These are phyloP conservation scores for Pseudogymnoascus sp. DNA, from an alignment of 2,329 filamentous ascomycete species.

Conservation along the genomic window DNA sequence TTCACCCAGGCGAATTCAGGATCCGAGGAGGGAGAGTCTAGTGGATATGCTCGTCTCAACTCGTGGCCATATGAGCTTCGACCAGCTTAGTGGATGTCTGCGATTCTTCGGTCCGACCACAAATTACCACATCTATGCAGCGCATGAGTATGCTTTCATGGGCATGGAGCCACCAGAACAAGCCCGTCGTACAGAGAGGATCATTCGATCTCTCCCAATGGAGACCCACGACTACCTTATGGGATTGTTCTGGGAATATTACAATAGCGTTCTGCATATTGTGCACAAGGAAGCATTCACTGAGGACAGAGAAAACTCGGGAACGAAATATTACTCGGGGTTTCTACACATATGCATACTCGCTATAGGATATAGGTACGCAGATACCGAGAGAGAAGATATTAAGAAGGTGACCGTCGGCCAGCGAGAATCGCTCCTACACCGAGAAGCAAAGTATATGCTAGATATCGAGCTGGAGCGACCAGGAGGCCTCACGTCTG, in stretches of 20 bases:
- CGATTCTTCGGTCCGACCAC: constrained; percentile 47
- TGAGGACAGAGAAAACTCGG: constrained; percentile 36
- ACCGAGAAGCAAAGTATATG: constrained; percentile 46
- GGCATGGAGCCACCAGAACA: constrained; percentile 37
- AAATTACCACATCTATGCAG: constrained; percentile 44
- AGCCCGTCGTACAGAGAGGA: constrained; percentile 37
- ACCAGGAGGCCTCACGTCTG: constrained; percentile 43
- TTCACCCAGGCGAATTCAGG: constrained; percentile 25
- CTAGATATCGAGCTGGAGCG: constrained; percentile 44
- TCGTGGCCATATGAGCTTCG: constrained; percentile 42
- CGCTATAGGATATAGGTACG: constrained; percentile 44
- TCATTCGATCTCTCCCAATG: constrained; percentile 37
- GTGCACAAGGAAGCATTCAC: constrained; percentile 43
- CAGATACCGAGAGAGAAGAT: constrained; percentile 40
- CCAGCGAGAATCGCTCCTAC: constrained; percentile 42
- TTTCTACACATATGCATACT: constrained; percentile 45
- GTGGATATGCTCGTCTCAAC: constrained; percentile 42
- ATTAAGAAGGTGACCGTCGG: constrained; percentile 39
- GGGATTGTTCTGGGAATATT: constrained; percentile 42
- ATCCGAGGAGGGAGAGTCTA: constrained; percentile 38
- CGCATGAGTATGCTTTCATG: constrained; percentile 28
- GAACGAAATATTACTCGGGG: constrained; percentile 41
- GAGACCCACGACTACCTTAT: constrained; percentile 46
- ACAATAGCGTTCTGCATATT: constrained; percentile 41
- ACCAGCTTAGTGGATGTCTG: constrained; percentile 41